Base-by-base conservation (phyloP, 2,329 filamentous ascomycete genomes). In the Colletotrichum ledebouriae region DNA sequence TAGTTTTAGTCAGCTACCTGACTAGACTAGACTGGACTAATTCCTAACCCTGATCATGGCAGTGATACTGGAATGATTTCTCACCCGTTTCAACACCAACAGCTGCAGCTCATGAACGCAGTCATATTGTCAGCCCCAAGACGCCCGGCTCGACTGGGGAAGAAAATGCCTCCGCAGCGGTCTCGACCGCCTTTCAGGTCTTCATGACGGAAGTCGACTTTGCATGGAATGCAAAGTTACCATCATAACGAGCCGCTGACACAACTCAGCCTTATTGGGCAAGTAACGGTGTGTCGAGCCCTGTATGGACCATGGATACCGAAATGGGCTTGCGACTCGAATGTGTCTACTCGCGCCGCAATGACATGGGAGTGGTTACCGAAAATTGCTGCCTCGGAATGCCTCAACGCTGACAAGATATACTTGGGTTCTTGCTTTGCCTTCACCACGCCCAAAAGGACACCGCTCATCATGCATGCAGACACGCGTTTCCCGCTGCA, bases 111-210 rank as follows among this genome's bases (percentile, higher is more conserved):
- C n/a, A 13, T 42, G 44, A 52, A 25, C 46, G 46, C 15, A 29
- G 47, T 17, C 50, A 39, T 22, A 25, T 52, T 34, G 25, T 59
- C 56, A 37, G 58, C 34, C 29, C 52, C 15, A 33, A 52, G 13
- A 55, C 47, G 29, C 13, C 62, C 34, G 17, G 39, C 49, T 39
- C 20, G 20, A 44, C 10, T 42, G 39, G 13, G 39, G 29, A 12
- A 22, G 33, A 39, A 5, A 15, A 37, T 46, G 17, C 33, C 39
- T 17, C 17, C 17, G 12, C 11, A 13, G 39, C 41, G 33, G 47
- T 60, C 41, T 61, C 63, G 39, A 55, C 57, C 39, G 20, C 63
- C 57, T 47, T 11, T 41, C 17, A 20, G 6, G 17, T 37, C 52
- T 39, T 39, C 4, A 5, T 25, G 25, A 25, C 4, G 25, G 25